Evolutionary conservation across 2,329 filamentous ascomycete species (phyloP).

Genomic region (Aspergillus costaricaensis): DNA sequence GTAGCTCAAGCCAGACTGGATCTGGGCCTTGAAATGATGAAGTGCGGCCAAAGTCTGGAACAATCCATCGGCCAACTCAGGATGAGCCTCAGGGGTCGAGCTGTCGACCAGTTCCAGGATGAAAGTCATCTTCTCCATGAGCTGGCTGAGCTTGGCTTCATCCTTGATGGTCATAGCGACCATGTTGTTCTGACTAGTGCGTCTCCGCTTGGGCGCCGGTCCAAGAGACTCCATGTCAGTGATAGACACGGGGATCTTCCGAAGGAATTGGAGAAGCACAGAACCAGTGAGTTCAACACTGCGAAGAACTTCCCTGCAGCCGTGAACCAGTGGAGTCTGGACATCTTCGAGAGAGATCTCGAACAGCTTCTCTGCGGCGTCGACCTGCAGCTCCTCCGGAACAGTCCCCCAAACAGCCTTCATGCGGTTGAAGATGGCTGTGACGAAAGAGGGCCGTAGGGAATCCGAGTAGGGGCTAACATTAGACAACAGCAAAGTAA

Average conservation of each 20-base stretch:
- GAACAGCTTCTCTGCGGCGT: conserved; percentile 42
- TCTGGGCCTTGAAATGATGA: conserved; percentile 77
- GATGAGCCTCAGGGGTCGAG: conserved; percentile 71
- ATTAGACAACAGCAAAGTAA: conserved; percentile 56
- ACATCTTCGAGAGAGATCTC: conserved; percentile 41
- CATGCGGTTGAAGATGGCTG: conserved; percentile 68
- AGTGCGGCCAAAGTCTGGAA: conserved; percentile 86
- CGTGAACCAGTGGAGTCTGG: conserved; percentile 31
- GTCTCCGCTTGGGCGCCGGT: conserved; percentile 74
- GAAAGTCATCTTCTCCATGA: conserved; percentile 77
- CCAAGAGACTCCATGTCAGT: conserved; percentile 70
- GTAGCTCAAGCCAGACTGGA: conserved; percentile 86
- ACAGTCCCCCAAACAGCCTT: conserved; percentile 67
- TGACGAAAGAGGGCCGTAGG: conserved; percentile 59
- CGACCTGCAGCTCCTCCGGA: conserved; percentile 39
- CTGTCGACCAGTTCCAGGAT: conserved; percentile 86
- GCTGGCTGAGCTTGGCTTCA: conserved; percentile 65
- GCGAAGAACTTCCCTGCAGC: conserved; percentile 66
- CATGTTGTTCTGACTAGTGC: conserved; percentile 72
- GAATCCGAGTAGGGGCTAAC: conserved; percentile 47
- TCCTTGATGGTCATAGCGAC: conserved; percentile 63
- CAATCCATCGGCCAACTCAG: conserved; percentile 73
- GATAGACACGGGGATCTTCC: conserved; percentile 70
- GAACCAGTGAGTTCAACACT: conserved; percentile 72
- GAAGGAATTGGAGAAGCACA: conserved; percentile 71